These are phyloP conservation scores for Diphasiastrum complanatum DNA, from an alignment of 83 land plant genomes.

Conservation along the genomic window DNA sequence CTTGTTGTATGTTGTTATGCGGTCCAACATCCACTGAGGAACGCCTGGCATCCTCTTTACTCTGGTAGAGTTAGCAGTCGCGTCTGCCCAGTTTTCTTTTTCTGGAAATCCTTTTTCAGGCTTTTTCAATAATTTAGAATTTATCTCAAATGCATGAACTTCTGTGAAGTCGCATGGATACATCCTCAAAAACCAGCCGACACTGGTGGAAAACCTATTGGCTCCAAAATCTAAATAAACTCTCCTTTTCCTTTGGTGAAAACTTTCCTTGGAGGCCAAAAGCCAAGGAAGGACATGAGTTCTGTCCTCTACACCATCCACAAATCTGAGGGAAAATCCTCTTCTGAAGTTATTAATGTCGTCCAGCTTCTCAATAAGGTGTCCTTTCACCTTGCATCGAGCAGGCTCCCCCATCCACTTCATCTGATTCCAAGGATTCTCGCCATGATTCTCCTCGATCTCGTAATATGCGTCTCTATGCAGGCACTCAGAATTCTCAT, in stretches of 20 bases:
- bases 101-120: constrained; percentile 21
- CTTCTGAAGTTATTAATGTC: constrained; percentile 26
- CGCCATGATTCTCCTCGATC: too few relatives aligned
- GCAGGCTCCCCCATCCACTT: constrained; percentile 36
- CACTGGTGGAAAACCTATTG: constrained; percentile 23
- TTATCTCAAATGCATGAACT: constrained; percentile 30
- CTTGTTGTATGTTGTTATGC: constrained; percentile 12
- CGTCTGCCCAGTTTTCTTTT: constrained; percentile 12
- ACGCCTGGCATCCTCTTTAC: constrained; percentile 8
- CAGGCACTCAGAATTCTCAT: too few relatives aligned
- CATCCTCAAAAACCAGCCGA: constrained; percentile 34
- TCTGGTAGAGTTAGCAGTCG: neutral
- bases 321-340: constrained; percentile 27
- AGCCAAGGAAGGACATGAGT: constrained; percentile 32
- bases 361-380: constrained; percentile 31
- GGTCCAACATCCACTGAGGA: constrained; percentile 26
- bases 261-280: constrained; percentile 13
- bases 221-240: constrained; percentile 33
- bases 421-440: constrained; percentile 32
- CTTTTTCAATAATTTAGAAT: neutral
- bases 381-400: constrained; percentile 26
- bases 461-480: too few relatives aligned
- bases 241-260: constrained; percentile 8
- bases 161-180: constrained; percentile 41
- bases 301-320: constrained; percentile 28